Evolutionary conservation across 352 stramenopile species (phyloP).

Genomic region (Globisporangium mamillatum): DNA sequence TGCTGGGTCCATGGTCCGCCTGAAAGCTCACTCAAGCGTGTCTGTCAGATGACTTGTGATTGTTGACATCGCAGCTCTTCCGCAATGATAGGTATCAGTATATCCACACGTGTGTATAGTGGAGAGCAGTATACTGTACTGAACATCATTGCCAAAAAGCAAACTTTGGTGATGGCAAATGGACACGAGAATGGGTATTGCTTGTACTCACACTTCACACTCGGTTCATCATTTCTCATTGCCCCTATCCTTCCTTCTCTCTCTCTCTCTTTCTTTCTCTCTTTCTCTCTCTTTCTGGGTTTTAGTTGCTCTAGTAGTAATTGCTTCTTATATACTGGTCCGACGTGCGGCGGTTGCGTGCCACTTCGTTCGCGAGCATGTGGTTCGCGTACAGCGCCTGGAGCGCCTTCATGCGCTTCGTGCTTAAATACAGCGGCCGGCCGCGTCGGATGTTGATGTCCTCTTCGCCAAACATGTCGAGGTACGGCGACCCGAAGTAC

Average conservation of each 20-base stretch:
- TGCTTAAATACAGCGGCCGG: slow-evolving; percentile 70
- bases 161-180: not conserved
- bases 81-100: not conserved
- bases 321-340: slow-evolving; percentile 87
- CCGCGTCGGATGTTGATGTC: slow-evolving; percentile 81
- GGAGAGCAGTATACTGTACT: too few relatives aligned
- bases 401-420: slow-evolving; percentile 69
- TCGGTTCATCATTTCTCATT: not conserved
- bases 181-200: not conserved
- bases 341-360: slow-evolving; percentile 77
- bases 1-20: not conserved
- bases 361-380: slow-evolving; percentile 77
- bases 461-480: slow-evolving; percentile 89
- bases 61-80: too few relatives aligned
- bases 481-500: slow-evolving; percentile 84
- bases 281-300: slow-evolving; percentile 11
- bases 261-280: not conserved
- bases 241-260: too few relatives aligned
- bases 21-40: too few relatives aligned
- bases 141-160: not conserved
- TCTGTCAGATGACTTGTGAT: too few relatives aligned
- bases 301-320: slow-evolving; percentile 55
- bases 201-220: not conserved
- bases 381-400: slow-evolving; percentile 76
- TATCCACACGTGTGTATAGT: not conserved